These are phyloP conservation scores for Neurospora cerealis DNA, from an alignment of 495 filamentous ascomycete genomes.

Conservation along the genomic window DNA sequence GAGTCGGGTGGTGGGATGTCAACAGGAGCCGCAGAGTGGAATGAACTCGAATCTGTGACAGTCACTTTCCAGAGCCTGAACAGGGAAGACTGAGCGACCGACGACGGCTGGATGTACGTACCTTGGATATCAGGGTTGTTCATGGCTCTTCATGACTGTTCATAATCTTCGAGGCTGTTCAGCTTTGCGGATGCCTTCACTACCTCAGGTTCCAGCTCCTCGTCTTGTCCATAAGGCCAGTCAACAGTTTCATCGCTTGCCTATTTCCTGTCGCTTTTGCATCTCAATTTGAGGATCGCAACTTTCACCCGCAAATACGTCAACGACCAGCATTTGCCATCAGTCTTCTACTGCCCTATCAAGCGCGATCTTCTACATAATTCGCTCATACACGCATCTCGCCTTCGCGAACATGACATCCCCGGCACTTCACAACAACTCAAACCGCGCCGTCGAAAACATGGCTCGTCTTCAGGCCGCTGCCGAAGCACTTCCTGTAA, in stretches of 20 bases:
- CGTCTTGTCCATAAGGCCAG: neutral
- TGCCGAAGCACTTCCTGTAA: neutral
- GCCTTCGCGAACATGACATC: neutral
- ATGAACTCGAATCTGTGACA: neutral
- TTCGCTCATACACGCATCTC: neutral
- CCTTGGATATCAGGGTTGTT: neutral
- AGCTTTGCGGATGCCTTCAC: neutral
- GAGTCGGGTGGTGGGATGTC: no score
- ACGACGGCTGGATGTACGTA: neutral
- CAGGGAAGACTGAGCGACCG: neutral
- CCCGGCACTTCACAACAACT: neutral
- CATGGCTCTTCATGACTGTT: neutral
- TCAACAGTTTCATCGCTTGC: neutral
- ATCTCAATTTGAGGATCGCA: neutral
- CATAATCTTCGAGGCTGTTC: neutral
- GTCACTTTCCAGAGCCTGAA: neutral
- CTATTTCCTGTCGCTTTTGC: neutral
- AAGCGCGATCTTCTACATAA: neutral
- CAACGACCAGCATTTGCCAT: neutral
- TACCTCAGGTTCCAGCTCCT: neutral
- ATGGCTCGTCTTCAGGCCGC: neutral
- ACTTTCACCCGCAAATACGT: neutral
- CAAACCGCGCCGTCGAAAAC: neutral
- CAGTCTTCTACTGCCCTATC: neutral
- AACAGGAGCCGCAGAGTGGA: neutral